Conservation (phyloP, 768 basidiomycete species). For the Sistotremastrum suecicum region DNA sequence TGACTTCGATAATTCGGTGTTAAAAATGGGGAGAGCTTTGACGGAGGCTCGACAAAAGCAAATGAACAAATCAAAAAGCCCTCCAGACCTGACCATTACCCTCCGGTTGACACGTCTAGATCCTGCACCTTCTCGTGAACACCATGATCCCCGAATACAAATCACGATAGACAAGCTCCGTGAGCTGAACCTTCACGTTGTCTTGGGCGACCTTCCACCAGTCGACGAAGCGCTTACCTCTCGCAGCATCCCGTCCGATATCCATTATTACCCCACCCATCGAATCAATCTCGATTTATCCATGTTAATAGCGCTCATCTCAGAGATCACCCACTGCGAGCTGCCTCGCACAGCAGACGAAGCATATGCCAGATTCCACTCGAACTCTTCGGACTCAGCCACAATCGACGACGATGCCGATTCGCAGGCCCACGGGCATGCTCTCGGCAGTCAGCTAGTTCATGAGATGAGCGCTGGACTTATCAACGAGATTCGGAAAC, state of each 20-base stretch:
- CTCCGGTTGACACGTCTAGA: constrained; percentile 62
- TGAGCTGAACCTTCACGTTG: constrained; percentile 50
- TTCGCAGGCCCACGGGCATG: constrained; percentile 2
- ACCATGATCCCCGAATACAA: constrained; percentile 41
- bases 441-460: constrained; percentile 22
- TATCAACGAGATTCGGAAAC: constrained; percentile 12
- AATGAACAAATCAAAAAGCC: constrained; percentile 20
- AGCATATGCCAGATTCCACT: constrained; percentile 49
- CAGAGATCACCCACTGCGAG: constrained; percentile 64
- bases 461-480: constrained; percentile 42
- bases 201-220: constrained; percentile 43
- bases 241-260: background rate
- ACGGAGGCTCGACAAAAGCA: constrained; percentile 48
- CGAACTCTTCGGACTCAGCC: constrained; percentile 21
- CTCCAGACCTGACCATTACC: constrained; percentile 32
- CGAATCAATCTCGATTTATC: constrained; percentile 75
- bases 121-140: constrained; percentile 19
- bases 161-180: constrained; percentile 41
- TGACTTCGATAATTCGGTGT: constrained; percentile 57
- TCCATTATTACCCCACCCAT: constrained; percentile 31
- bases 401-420: constrained; percentile 38
- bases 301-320: constrained; percentile 69
- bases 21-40: constrained; percentile 53
- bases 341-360: constrained; percentile 44
- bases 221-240: too few relatives aligned